These are phyloP conservation scores for Ceraceosorus bombacis DNA, from an alignment of 1,284 basidiomycete genomes.

Conservation along the genomic window DNA sequence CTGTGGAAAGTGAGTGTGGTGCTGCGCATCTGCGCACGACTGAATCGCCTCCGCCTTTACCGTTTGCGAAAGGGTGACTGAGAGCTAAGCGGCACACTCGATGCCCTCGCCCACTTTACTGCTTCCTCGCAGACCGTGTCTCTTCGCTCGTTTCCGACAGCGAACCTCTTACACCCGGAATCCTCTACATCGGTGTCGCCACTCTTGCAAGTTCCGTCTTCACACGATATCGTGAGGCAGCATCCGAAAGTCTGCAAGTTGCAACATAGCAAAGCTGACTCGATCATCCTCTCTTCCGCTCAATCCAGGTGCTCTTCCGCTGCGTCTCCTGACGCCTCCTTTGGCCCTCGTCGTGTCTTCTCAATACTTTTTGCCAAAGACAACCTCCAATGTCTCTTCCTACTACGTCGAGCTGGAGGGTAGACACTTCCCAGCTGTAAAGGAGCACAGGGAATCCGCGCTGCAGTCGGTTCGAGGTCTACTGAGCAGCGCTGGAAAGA, in stretches of 20 bases:
- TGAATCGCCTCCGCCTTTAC: background rate
- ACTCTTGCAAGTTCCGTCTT: constrained; percentile 78
- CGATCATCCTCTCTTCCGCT: background rate
- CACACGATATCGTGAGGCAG: constrained; percentile 61
- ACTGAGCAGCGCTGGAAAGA: constrained; percentile 15
- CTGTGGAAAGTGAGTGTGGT: constrained; percentile 9
- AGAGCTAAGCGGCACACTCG: background rate
- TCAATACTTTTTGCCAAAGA: constrained; percentile 45
- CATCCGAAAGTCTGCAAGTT: background rate
- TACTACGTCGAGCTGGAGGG: constrained; percentile 38
- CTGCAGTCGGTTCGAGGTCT: constrained; percentile 7
- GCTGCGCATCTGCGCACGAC: no score
- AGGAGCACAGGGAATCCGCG: constrained; percentile 19
- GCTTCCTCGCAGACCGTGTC: constrained; percentile 19
- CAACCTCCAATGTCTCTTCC: constrained; percentile 27
- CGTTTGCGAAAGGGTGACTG: background rate
- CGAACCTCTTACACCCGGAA: constrained; percentile 73
- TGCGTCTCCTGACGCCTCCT: constrained; percentile 44
- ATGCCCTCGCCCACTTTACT: constrained; percentile 2
- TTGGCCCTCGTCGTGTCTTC: constrained; percentile 33
- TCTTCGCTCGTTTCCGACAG: constrained; percentile 60
- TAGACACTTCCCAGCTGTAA: constrained; percentile 20
- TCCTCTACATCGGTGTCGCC: constrained; percentile 64
- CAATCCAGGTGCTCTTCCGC: constrained; percentile 26
- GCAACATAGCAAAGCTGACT: background rate